Evolutionary conservation across 1,139 yeast species (phyloP).

Genomic region (Suhomyces maxii): DNA sequence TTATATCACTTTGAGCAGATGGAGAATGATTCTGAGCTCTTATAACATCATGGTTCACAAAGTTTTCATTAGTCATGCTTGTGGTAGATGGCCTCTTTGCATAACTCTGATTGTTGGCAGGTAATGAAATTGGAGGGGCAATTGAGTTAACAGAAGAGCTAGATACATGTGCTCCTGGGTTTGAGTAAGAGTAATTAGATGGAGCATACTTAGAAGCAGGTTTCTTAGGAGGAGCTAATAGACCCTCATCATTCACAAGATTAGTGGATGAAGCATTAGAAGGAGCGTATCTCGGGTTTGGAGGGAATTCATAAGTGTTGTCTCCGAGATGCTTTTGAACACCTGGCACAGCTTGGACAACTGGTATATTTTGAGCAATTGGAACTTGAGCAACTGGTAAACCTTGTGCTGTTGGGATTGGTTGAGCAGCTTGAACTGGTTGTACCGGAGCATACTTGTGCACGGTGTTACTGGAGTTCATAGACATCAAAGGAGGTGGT

Average conservation of each 20-base stretch:
- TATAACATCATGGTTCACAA: constrained; percentile 17
- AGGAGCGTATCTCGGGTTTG: constrained; percentile 29
- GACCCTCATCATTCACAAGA: constrained; percentile 15
- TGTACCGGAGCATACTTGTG: constrained; percentile 20
- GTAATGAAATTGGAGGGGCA: constrained; percentile 11
- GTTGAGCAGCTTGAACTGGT: constrained; percentile 3
- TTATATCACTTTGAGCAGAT: constrained; percentile 34
- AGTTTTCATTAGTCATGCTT: constrained; percentile 26
- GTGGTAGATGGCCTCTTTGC: constrained; percentile 27
- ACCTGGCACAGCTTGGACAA: constrained; percentile 6
- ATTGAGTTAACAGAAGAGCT: constrained; percentile 13
- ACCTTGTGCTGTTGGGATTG: constrained; percentile 6
- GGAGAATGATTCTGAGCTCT: constrained; percentile 27
- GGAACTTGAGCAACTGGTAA: background rate
- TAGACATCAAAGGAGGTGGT: constrained; percentile 17
- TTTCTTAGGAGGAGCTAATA: constrained; percentile 14
- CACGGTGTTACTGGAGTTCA: constrained; percentile 17
- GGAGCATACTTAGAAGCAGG: constrained; percentile 14
- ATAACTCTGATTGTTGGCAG: constrained; percentile 6
- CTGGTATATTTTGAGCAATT: background rate
- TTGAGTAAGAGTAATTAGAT: constrained; percentile 6
- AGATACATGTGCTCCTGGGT: constrained; percentile 20
- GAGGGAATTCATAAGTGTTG: constrained; percentile 2
- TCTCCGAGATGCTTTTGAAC: constrained; percentile 5
- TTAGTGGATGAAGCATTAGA: constrained; percentile 26